Percentiles rank a stretch among this genome's conserved stretches.
These are phyloP conservation scores for Nissolia schottii DNA, from an alignment of 306 rosid species.

Conservation along the genomic window DNA sequence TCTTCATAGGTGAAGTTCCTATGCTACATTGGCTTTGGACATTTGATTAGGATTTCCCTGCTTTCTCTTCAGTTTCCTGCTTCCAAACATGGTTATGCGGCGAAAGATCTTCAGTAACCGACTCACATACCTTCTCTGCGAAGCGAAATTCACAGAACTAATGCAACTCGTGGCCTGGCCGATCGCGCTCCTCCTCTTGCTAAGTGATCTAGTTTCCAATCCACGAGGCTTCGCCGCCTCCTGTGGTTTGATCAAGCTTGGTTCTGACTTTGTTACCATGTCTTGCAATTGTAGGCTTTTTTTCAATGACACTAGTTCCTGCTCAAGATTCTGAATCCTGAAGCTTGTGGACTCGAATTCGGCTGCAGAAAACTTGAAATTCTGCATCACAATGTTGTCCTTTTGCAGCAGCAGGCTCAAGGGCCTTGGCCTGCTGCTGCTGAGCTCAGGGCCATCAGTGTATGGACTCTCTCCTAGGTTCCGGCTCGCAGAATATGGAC, in stretches of 20 bases:
- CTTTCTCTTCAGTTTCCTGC: slow-evolving; percentile 51
- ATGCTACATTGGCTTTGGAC: slow-evolving; percentile 42
- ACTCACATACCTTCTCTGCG: slow-evolving; percentile 63
- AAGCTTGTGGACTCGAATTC: slow-evolving; percentile 86
- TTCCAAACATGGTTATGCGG: slow-evolving; percentile 58
- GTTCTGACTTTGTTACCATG: slow-evolving; percentile 43
- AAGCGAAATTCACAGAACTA: slow-evolving; percentile 59
- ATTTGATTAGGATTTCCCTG: slow-evolving; percentile 30
- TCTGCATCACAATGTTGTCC: slow-evolving; percentile 42
- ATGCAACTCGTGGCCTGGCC: slow-evolving; percentile 71
- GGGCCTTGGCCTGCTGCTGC: slow-evolving; percentile 41
- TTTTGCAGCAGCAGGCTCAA: slow-evolving; percentile 60
- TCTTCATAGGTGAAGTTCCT: not conserved
- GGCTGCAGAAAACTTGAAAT: slow-evolving; percentile 44
- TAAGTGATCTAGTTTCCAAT: slow-evolving; percentile 45
- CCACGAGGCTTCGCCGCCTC: slow-evolving; percentile 34
- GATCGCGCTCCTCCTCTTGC: slow-evolving; percentile 50
- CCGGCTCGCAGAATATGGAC: slow-evolving; percentile 57
- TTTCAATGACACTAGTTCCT: slow-evolving; percentile 70
- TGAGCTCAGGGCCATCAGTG: slow-evolving; percentile 50
- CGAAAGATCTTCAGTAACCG: slow-evolving; percentile 52
- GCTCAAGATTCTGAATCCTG: slow-evolving; percentile 74
- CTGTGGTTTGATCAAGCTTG: slow-evolving; percentile 27
- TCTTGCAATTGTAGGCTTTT: slow-evolving; percentile 58
- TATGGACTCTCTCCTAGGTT: slow-evolving; percentile 55